These are phyloP conservation scores for Amoeboaphelidium occidentale DNA, from an alignment of 371 early-diverging fungal species.

Conservation along the genomic window DNA sequence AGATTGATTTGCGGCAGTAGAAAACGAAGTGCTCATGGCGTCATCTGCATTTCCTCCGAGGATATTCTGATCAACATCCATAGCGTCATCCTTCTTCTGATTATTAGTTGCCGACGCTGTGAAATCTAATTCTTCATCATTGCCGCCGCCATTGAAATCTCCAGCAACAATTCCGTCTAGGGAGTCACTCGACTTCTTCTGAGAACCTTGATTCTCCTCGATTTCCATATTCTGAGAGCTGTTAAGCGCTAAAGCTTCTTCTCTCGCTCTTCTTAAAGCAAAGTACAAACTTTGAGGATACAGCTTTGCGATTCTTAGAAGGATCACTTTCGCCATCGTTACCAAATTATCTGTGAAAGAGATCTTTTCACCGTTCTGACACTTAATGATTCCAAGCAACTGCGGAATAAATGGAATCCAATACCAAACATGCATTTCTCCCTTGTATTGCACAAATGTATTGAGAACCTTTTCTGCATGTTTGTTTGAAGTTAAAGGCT, in stretches of 20 bases:
- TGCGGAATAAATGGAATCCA: slow-evolving; percentile 97
- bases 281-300: slow-evolving; percentile 91
- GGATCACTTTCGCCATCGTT: slow-evolving; percentile 44
- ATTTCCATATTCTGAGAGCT: no score
- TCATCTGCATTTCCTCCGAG: slow-evolving; percentile 87
- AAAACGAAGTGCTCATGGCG: slow-evolving; percentile 60
- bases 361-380: no score
- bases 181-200: background rate
- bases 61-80: slow-evolving; percentile 32
- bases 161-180: no score
- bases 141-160: no score
- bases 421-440: slow-evolving; percentile 79
- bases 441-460: slow-evolving; percentile 65
- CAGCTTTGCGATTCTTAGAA: slow-evolving; percentile 74
- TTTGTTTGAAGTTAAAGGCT: slow-evolving; percentile 76
- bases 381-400: slow-evolving; percentile 44
- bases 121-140: no score
- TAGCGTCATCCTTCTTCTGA: background rate
- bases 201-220: slow-evolving; percentile 5
- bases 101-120: no score
- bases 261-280: slow-evolving; percentile 69
- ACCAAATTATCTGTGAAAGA: no score
- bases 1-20: slow-evolving; percentile 6
- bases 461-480: slow-evolving; percentile 39
- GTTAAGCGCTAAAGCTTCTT: slow-evolving; percentile 43